Base-by-base conservation (phyloP, 1,139 yeast species). In the Candida labiduridarum region DNA sequence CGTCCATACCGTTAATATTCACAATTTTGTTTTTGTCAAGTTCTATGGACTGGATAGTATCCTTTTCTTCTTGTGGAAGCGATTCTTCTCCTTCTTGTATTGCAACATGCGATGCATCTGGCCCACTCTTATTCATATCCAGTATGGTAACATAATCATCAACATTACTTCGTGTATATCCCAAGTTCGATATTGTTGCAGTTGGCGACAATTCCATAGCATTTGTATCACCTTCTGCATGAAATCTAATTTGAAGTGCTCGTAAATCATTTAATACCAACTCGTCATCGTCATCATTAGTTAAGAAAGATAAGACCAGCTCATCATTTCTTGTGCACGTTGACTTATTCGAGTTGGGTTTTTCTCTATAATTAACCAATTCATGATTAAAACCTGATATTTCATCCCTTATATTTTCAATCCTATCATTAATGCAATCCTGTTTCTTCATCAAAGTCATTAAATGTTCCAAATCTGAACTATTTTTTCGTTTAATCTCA, bases 401-500 rank as follows among this genome's bases (percentile, higher is more conserved):
- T 38, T 53, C 53, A 25, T 45, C 42, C 16, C 49, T 29, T 4
- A 53, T 48, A 22, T n/a, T 44, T 8, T 42, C 42, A 19, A 56
- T 40, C 19, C 51, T 41, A 27, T 44, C 40, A 41, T 33, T 45
- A 34, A 56, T 46, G 14, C 31, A 25, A 19, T 54, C 47, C 45
- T 50, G 52, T 29, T 41, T 49, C 10, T 36, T 38, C 5, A 40
- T 18, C 39, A 56, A 48, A 4, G 5, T 25, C 22, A 35, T 44
- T 14, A 56, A 48, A 1, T 53, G 44, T 1, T 34, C 29, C 30
- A 55, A 42, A 29, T 54, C 56, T 15, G 29, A 29, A 14, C 41
- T 41, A 45, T 55, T 56, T 14, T 47, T 46, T 9, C 42, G 9
- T 36, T 54, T 49, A 2, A 56, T 30, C 15, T 36, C 48, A 2